These are phyloP conservation scores for Suhomyces prunicola DNA, from an alignment of 805 yeast genomes.

Conservation along the genomic window DNA sequence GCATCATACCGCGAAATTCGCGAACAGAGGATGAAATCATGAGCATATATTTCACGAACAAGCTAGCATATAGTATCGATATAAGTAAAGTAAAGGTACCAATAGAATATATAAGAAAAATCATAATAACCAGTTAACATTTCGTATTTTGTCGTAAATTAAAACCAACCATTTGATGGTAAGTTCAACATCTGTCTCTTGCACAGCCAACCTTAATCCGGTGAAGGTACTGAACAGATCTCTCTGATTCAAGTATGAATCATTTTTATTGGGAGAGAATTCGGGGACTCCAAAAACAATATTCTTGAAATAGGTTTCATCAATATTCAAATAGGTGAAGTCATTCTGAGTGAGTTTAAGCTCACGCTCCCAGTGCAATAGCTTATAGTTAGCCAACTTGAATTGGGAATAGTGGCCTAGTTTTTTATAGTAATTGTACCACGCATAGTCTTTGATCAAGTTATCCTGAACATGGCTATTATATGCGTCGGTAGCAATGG, in stretches of 20 bases:
- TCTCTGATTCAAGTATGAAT: conserved; percentile 5
- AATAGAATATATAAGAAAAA: background rate
- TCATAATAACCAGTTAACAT: conserved; percentile 3
- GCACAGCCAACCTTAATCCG: conserved; percentile 17
- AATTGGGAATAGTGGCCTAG: conserved; percentile 55
- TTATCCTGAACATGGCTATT: conserved; percentile 46
- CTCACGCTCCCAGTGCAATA: conserved; percentile 39
- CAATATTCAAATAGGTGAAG: conserved; percentile 13
- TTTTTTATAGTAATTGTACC: conserved; percentile 66
- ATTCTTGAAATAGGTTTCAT: conserved; percentile 15
- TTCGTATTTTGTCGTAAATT: conserved; percentile 21
- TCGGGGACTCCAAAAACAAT: conserved; percentile 20
- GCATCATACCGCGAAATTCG: background rate
- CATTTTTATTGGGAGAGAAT: conserved; percentile 8
- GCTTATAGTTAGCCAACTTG: conserved; percentile 50
- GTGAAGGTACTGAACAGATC: conserved; percentile 17
- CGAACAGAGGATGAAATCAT: background rate
- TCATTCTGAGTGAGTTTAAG: conserved; percentile 20
- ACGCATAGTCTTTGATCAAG: conserved; percentile 67
- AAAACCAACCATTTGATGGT: conserved; percentile 22
- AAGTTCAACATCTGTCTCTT: conserved; percentile 20
- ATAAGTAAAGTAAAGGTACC: background rate
- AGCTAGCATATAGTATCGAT: background rate
- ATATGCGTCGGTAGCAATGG: conserved; percentile 47
- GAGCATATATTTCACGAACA: background rate